These are phyloP conservation scores for Yamadazyma membranifaciens DNA, from an alignment of 1,139 yeast genomes.

Conservation along the genomic window DNA sequence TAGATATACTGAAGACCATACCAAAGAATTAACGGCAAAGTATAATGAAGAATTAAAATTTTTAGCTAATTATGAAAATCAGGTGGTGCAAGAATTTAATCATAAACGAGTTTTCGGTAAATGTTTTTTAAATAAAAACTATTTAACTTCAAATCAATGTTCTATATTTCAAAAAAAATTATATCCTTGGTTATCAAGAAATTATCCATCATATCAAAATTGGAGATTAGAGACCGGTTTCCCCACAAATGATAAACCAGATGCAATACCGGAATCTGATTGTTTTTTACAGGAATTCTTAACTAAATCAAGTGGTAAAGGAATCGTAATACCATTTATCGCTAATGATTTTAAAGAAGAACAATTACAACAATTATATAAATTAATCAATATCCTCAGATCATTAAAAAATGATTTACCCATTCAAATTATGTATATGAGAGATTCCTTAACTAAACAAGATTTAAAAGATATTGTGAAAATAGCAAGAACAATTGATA, in stretches of 20 bases:
- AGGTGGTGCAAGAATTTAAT: conserved; percentile 21
- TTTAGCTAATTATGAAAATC: conserved; percentile 22
- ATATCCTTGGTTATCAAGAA: conserved; percentile 23
- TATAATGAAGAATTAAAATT: conserved; percentile 12
- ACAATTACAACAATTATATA: conserved; percentile 20
- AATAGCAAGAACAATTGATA: conserved; percentile 19
- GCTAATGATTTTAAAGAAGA: conserved; percentile 11
- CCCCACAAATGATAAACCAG: conserved; percentile 12
- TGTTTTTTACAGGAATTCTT: conserved; percentile 5
- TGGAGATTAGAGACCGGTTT: conserved; percentile 18
- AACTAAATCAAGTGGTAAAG: conserved; percentile 24
- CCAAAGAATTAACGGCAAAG: conserved; percentile 13
- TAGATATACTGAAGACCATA: conserved; percentile 14
- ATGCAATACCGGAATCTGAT: neutral
- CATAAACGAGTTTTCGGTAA: conserved; percentile 33
- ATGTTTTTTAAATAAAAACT: conserved; percentile 19
- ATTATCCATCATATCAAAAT: conserved; percentile 18
- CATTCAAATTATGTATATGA: conserved; percentile 24
- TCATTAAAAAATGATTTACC: conserved; percentile 29
- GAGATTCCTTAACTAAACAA: conserved; percentile 13
- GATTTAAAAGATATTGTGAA: conserved; percentile 20
- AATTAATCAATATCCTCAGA: conserved; percentile 28
- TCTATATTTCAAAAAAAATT: conserved; percentile 13
- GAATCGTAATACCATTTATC: conserved; percentile 34
- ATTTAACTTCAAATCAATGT: conserved; percentile 12